phyloP scores from a whole-genome alignment of 371 early-diverging fungal genomes.

The Thermomucor indicae-seudaticae region DNA sequence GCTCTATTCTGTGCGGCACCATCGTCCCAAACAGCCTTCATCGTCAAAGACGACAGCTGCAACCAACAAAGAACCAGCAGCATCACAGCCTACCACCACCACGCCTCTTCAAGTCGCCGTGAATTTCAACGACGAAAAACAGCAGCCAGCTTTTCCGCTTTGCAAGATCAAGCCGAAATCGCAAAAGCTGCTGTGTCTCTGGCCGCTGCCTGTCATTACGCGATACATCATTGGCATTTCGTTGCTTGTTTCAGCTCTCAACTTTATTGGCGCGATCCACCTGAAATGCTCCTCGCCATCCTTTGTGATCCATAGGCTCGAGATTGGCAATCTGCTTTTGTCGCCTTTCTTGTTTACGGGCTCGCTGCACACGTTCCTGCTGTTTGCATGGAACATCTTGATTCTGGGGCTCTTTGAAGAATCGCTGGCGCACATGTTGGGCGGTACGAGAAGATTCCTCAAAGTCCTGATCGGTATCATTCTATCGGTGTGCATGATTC shows the following conservation, averaged over 20 bases:
- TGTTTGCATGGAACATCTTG: constrained; percentile 45
- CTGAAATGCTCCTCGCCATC: constrained; percentile 45
- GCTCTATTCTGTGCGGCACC: constrained; percentile 5
- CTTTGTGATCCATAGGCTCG: constrained; percentile 37
- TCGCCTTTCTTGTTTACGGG: constrained; percentile 46
- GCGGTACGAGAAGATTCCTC: constrained; percentile 42
- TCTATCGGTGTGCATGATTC: constrained; percentile 24
- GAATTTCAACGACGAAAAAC: background rate
- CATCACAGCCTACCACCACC: background rate
- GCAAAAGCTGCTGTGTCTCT: constrained; percentile 41
- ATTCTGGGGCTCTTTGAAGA: constrained; percentile 53
- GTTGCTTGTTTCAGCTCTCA: constrained; percentile 30
- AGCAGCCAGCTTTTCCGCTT: background rate
- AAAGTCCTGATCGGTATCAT: constrained; percentile 26
- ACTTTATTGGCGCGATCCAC: constrained; percentile 18
- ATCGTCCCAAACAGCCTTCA: constrained; percentile 2
- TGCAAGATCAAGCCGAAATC: constrained; percentile 20
- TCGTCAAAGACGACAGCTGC: background rate
- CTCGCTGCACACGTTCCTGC: constrained; percentile 23
- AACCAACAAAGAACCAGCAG: background rate
- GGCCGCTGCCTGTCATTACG: constrained; percentile 50
- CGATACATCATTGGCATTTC: constrained; percentile 43
- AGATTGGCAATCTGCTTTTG: constrained; percentile 32
- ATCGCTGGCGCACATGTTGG: constrained; percentile 41
- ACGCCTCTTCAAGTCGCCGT: background rate